Evolutionary conservation across 2,329 filamentous ascomycete genomes (phyloP).

Genomic region (Neofusicoccum ribis): DNA sequence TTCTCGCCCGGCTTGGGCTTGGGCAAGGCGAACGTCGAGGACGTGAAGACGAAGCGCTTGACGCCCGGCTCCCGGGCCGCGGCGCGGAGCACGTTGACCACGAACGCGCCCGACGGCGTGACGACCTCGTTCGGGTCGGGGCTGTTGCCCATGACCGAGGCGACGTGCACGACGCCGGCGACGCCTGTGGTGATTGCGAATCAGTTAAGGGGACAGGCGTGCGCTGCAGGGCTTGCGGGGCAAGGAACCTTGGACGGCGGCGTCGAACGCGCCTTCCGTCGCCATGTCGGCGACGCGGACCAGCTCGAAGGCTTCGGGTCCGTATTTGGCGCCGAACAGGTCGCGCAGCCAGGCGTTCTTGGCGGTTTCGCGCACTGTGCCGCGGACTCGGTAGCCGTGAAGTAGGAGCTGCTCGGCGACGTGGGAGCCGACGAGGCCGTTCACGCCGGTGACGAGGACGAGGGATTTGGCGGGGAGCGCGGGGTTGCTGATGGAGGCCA

Average conservation of each 20-base stretch:
- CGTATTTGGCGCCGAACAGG: background rate
- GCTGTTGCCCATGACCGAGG: background rate
- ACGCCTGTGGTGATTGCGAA: background rate
- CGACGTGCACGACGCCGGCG: background rate
- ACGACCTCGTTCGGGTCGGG: background rate
- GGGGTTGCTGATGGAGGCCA: background rate
- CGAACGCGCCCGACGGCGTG: background rate
- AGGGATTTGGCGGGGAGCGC: background rate
- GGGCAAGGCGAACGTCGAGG: background rate
- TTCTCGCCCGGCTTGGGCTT: background rate
- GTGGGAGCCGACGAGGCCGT: conserved; percentile 33
- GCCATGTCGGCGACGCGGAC: background rate
- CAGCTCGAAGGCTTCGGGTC: background rate
- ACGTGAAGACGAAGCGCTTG: conserved; percentile 7
- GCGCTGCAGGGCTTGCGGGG: too few species aligned
- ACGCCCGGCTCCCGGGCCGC: background rate
- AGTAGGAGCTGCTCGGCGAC: conserved; percentile 27
- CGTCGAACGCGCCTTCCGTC: background rate
- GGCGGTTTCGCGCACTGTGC: conserved; percentile 25
- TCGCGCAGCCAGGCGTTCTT: background rate
- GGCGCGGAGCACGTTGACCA: background rate
- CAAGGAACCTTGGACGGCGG: background rate
- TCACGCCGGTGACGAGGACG: conserved; percentile 35
- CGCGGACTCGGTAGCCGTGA: conserved; percentile 30
- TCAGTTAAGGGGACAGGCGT: too few species aligned